These are phyloP conservation scores for Euptelea pleiosperma DNA, from an alignment of 164 flowering plant species.

Conservation along the genomic window DNA sequence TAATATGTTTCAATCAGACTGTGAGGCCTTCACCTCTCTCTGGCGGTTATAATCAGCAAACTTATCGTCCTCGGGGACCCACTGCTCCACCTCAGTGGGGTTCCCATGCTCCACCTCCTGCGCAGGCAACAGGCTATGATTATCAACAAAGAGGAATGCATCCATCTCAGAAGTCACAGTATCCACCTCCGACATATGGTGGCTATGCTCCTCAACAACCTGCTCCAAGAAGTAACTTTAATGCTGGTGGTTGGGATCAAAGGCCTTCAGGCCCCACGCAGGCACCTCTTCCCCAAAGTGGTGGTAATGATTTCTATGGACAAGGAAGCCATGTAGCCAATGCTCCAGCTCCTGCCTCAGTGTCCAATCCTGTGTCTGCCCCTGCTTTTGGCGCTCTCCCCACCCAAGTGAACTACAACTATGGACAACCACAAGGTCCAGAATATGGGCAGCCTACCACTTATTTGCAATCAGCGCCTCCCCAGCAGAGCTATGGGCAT, in stretches of 20 bases:
- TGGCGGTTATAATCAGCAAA: constrained; percentile 48
- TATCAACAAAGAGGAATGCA: constrained; percentile 63
- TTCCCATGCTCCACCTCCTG: constrained; percentile 46
- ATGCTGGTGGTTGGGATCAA: constrained; percentile 70
- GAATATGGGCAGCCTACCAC: constrained; percentile 48
- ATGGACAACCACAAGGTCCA: constrained; percentile 55
- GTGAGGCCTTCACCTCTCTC: constrained; percentile 51
- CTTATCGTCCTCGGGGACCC: constrained; percentile 60
- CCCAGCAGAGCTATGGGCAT: constrained; percentile 57
- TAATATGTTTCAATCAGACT: constrained; percentile 34
- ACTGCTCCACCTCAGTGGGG: constrained; percentile 60
- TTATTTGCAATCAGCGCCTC: constrained; percentile 45
- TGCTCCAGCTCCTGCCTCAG: constrained; percentile 23
- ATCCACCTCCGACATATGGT: constrained; percentile 50
- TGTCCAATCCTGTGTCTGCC: constrained; percentile 23
- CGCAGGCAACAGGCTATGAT: constrained; percentile 46
- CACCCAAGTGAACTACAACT: constrained; percentile 55
- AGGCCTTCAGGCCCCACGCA: constrained; percentile 48
- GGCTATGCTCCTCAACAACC: constrained; percentile 51
- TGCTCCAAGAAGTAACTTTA: constrained; percentile 51
- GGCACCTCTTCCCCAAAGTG: constrained; percentile 40
- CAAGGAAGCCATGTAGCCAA: constrained; percentile 33
- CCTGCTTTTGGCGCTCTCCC: constrained; percentile 30
- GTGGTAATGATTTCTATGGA: constrained; percentile 50
- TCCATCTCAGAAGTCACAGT: constrained; percentile 49